Evolutionary conservation across 2,329 filamentous ascomycete species (phyloP).

Genomic region (Cladosporium colombiae): DNA sequence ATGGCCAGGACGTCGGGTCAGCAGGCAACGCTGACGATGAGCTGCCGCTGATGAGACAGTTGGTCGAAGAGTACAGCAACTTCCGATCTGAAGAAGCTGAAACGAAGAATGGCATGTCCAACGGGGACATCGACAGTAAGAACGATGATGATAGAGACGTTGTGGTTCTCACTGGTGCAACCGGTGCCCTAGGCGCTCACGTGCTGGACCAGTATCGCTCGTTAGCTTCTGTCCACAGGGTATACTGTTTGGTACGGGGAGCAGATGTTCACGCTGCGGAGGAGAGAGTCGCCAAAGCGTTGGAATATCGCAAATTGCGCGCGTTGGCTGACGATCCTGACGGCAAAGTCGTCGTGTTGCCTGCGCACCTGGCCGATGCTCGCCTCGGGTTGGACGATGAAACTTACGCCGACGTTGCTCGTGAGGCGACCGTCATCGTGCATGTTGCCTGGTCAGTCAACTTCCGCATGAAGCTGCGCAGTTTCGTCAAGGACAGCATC

Average conservation of each 20-base stretch:
- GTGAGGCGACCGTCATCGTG: constrained; percentile 55
- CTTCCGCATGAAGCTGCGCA: constrained; percentile 58
- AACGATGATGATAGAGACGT: constrained; percentile 26
- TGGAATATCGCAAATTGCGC: constrained; percentile 41
- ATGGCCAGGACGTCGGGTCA: constrained; percentile 32
- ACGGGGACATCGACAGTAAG: constrained; percentile 7
- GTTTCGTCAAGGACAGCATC: constrained; percentile 58
- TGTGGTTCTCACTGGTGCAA: constrained; percentile 52
- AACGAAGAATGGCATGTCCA: constrained; percentile 2
- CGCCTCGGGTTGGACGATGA: constrained; percentile 51
- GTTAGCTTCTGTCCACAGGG: constrained; percentile 41
- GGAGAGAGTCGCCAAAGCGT: constrained; percentile 48
- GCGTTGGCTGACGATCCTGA: constrained; percentile 26
- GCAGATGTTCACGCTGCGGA: constrained; percentile 43
- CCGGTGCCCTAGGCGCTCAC: constrained; percentile 55
- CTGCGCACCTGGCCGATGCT: constrained; percentile 49
- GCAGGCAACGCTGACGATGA: constrained; percentile 37
- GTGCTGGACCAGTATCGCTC: constrained; percentile 50
- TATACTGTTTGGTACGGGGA: constrained; percentile 61
- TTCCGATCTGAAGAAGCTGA: constrained; percentile 35
- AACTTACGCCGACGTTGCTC: constrained; percentile 45
- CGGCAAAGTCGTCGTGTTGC: constrained; percentile 50
- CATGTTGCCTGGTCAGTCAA: constrained; percentile 68
- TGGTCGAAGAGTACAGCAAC: constrained; percentile 51
- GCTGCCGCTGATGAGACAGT: constrained; percentile 44